Base-by-base conservation (phyloP, 2,329 filamentous ascomycete species). In the Delphinella strobiligena region DNA sequence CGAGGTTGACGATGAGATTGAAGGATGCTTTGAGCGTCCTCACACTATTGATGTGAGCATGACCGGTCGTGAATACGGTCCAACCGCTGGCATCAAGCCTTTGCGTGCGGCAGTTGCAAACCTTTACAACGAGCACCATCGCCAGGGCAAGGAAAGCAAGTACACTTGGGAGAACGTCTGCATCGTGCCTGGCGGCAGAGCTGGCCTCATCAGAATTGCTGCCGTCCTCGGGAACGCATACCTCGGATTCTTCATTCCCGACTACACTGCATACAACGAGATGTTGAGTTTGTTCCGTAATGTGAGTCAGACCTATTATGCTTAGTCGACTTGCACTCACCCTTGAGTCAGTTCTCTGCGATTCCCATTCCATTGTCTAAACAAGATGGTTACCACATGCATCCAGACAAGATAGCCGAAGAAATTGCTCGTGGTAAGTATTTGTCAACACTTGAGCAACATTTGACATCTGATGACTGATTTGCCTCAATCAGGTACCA, bases 81-180 rank as follows among this genome's bases (percentile, higher is more conserved):
- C 89, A 19, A 95, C 88, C 4, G 87, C 89, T 30, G 89, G 89
- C 54, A 96, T 95, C 69, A 89, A 86, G 66, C 80, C 85, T 18
- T 69, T 96, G 48, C 74, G 89, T 51, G 82, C 86, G 55, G 89
- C 89, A 14, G 87, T 96, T 33, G 89, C 89, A 42, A 78, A 79
- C 44, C 73, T 96, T 46, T 96, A 96, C 73, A 96, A 96, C 55
- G 82, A 81, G 60, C 83, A 89, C 61, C 89, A 95, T 55, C 79
- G 89, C 48, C 67, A 89, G 64, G 86, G 82, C 55, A 93, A 91
- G 67, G 72, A 78, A 9, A 89, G 82, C 61, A 72, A 93, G 64
- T 96, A 96, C 61, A 93, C 84, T 4, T 95, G 85, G 82, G 89
- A 96, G 69, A 96, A 96, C 60, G 89, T 95, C 14, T 88, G 84